A percentile compares a stretch with the other conserved stretches of the same genome.
Evolutionary conservation across 2,329 filamentous ascomycete genomes (phyloP).

Genomic region (Talaromyces marneffei): DNA sequence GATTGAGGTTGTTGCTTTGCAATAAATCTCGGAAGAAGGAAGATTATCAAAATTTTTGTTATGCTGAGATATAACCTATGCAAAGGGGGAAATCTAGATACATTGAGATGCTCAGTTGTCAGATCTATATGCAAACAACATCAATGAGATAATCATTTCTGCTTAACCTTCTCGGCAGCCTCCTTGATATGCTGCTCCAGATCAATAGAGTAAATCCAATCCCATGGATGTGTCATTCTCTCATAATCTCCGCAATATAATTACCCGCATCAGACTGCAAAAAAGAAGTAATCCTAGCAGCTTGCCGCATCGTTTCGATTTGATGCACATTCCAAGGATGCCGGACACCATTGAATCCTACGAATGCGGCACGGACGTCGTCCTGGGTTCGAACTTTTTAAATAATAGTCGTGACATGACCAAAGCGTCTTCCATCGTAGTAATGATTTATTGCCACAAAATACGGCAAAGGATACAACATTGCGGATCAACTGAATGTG

Average conservation of each 20-base stretch:
- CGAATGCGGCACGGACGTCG: background rate
- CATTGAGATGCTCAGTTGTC: background rate
- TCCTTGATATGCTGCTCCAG: background rate
- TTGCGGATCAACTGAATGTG: background rate
- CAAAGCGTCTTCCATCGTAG: background rate
- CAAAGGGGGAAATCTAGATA: background rate
- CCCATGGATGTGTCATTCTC: background rate
- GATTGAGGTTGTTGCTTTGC: conserved; percentile 59
- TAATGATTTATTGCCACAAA: background rate
- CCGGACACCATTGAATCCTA: background rate
- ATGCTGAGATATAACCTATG: no score
- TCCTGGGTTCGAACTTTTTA: background rate
- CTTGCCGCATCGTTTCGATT: background rate
- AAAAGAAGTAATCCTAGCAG: background rate
- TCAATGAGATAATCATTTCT: background rate
- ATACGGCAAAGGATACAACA: background rate
- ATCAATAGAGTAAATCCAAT: background rate
- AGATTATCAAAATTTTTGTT: background rate
- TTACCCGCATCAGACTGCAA: background rate
- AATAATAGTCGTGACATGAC: background rate
- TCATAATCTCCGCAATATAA: background rate
- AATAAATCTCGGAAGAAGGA: conserved; percentile 20
- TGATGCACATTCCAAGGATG: background rate
- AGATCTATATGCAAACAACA: background rate
- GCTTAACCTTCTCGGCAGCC: background rate